Evolutionary conservation across 2,329 filamentous ascomycete genomes (phyloP).

Genomic region (Paracamarosporium sp.): DNA sequence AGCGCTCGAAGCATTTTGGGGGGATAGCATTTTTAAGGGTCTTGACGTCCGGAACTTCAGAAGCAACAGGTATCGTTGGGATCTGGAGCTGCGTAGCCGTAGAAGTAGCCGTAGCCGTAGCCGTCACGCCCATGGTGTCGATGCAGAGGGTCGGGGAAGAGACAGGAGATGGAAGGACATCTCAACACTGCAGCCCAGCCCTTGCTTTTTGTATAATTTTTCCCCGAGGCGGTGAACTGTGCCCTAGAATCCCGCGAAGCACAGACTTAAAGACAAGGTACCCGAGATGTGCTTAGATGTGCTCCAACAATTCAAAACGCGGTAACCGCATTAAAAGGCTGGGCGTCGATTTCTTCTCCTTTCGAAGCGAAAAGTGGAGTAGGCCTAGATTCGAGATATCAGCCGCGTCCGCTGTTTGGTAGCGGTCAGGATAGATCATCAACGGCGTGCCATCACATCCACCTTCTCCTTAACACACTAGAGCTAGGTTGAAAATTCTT

Average conservation of each 20-base stretch:
- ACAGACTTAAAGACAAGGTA: background rate
- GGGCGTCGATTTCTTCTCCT: background rate
- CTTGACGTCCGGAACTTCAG: slow-evolving; percentile 28
- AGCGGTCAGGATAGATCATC: too few relatives aligned
- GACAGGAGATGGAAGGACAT: background rate
- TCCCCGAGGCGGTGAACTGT: background rate
- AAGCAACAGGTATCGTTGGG: background rate
- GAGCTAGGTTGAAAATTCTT: too few relatives aligned
- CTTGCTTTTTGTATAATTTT: background rate
- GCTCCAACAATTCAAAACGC: background rate
- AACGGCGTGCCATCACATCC: background rate
- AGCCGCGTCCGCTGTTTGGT: too few relatives aligned
- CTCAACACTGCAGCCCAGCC: background rate
- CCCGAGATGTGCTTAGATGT: background rate
- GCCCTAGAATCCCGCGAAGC: background rate
- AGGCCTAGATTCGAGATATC: background rate
- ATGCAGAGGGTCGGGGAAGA: background rate
- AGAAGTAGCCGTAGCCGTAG: background rate
- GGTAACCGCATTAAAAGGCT: background rate
- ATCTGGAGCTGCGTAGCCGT: background rate
- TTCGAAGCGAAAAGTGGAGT: background rate
- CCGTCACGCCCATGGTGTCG: background rate
- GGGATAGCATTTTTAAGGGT: slow-evolving; percentile 31
- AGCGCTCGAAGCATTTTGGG: slow-evolving; percentile 31
- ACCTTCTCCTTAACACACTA: too few relatives aligned